A percentile compares a stretch with the other conserved stretches of the same genome.
Conservation (phyloP, 768 basidiomycete species). For the Nidularia pulvinata region DNA sequence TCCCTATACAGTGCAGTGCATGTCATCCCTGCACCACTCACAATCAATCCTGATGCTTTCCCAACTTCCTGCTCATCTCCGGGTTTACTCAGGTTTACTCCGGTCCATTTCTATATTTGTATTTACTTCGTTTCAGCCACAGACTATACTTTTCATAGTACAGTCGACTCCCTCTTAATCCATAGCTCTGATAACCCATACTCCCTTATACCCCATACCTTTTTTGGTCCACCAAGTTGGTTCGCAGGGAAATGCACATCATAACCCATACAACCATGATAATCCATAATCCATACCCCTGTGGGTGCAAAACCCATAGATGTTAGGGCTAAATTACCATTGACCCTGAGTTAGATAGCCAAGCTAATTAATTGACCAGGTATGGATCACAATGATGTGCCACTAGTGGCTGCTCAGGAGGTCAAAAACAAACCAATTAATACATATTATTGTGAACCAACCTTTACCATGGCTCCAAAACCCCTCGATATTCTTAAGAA, state of each 20-base stretch:
- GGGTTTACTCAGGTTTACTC: no score
- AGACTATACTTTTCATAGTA: conserved; percentile 3
- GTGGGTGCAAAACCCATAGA: conserved; percentile 4
- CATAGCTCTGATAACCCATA: conserved; percentile 14
- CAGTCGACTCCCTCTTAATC: conserved; percentile 12
- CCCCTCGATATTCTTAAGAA: background rate
- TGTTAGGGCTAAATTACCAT: background rate
- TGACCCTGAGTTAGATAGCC: background rate
- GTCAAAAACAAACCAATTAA: background rate
- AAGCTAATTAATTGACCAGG: background rate
- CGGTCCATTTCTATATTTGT: no score
- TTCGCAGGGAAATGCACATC: conserved; percentile 9
- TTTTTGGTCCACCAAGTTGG: conserved; percentile 14
- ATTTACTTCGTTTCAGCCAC: no score
- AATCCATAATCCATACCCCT: conserved; percentile 12
- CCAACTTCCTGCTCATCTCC: no score
- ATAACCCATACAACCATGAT: conserved; percentile 12
- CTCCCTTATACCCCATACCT: conserved; percentile 12
- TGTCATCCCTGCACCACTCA: no score
- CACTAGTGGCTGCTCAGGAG: no score
- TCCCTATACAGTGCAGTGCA: no score
- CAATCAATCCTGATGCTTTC: no score
- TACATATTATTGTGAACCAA: background rate
- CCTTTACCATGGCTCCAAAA: background rate
- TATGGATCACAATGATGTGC: background rate